Evolutionary conservation across 1,284 basidiomycete genomes (phyloP), one percentile per base, ranked within the genome.

Genomic region (Acaromyces ingoldii): DNA sequence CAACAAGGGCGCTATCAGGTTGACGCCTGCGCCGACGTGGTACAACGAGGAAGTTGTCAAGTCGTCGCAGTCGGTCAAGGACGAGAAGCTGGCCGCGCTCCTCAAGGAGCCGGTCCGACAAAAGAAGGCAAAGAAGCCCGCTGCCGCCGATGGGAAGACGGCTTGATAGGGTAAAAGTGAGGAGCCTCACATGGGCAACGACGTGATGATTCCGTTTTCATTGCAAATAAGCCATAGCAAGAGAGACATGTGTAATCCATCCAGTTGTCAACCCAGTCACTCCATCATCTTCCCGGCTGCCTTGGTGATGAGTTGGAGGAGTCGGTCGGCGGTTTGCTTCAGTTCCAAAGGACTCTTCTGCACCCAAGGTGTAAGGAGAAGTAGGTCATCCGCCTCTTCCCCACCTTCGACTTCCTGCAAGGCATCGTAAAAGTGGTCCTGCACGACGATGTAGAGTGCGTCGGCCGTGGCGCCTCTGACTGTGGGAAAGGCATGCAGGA

Each of bases 41-140:
- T 96, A 91, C 80, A 89, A 89, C 5, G 85, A 88, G 67, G 91
- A 92, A 76, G 84, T 89, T 75, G 79, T 97, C 60, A 84, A 91
- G 77, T 89, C 95, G 67, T 84, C 86, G 65, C 65, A 70, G 45
- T 38, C 63, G 53, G 61, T 72, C 38, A 51, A 43, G 5, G 58
- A 67, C 43, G 63, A 70, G 13, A 62, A 64, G 52, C 59, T 62
- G 47, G 26, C 13, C 15, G 24, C 42, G n/a, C 17, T 26, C 30
- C 26, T 45, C 4, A 13, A 22, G 2, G n/a, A n/a, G n/a, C n/a
- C n/a, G n/a, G n/a, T n/a, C n/a, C n/a, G n/a, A n/a, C n/a, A n/a
- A n/a, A n/a, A n/a, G n/a, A n/a, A n/a, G n/a, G 42, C 41, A 7
- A 44, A 44, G 31, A 44, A 44, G 41, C 19, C 33, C 33, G 13